These are phyloP conservation scores for Clonostachys sp. DNA, from an alignment of 2,329 filamentous ascomycete species.

Conservation along the genomic window DNA sequence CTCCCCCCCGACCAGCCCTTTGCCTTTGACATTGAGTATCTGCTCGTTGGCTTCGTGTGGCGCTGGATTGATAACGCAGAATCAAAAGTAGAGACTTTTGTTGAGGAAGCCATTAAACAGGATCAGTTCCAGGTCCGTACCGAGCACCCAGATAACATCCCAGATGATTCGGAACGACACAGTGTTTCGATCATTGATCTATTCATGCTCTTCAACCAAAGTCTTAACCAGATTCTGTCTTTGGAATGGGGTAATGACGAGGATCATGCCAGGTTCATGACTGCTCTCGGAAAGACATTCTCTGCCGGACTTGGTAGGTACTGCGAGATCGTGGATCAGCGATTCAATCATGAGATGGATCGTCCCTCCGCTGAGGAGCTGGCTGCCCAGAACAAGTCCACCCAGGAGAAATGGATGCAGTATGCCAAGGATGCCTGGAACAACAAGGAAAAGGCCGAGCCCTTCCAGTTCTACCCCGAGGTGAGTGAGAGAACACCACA, in stretches of 20 bases:
- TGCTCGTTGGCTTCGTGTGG: slow-evolving; percentile 92
- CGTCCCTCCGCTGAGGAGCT: slow-evolving; percentile 83
- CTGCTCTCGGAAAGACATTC: slow-evolving; percentile 79
- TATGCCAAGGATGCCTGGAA: slow-evolving; percentile 91
- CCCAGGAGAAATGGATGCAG: slow-evolving; percentile 90
- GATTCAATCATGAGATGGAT: slow-evolving; percentile 90
- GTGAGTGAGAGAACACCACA: slow-evolving; percentile 39
- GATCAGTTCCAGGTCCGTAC: slow-evolving; percentile 78
- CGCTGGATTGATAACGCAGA: slow-evolving; percentile 86
- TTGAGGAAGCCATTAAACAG: slow-evolving; percentile 86
- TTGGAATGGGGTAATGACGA: slow-evolving; percentile 91
- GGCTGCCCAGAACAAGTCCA: slow-evolving; percentile 69
- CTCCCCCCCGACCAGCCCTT: slow-evolving; percentile 67
- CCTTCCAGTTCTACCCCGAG: slow-evolving; percentile 94
- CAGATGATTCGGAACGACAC: slow-evolving; percentile 78
- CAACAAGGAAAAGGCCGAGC: slow-evolving; percentile 87
- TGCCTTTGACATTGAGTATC: slow-evolving; percentile 79
- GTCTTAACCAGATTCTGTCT: slow-evolving; percentile 78
- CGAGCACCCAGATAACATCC: slow-evolving; percentile 55
- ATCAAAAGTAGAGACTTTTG: slow-evolving; percentile 72
- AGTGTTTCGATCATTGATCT: slow-evolving; percentile 92
- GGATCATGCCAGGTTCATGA: slow-evolving; percentile 97
- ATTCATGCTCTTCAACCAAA: slow-evolving; percentile 90
- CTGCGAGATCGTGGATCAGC: slow-evolving; percentile 84
- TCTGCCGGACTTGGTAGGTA: slow-evolving; percentile 80